phyloP scores from a whole-genome alignment of 768 basidiomycete species.

The Serendipita sp. region DNA sequence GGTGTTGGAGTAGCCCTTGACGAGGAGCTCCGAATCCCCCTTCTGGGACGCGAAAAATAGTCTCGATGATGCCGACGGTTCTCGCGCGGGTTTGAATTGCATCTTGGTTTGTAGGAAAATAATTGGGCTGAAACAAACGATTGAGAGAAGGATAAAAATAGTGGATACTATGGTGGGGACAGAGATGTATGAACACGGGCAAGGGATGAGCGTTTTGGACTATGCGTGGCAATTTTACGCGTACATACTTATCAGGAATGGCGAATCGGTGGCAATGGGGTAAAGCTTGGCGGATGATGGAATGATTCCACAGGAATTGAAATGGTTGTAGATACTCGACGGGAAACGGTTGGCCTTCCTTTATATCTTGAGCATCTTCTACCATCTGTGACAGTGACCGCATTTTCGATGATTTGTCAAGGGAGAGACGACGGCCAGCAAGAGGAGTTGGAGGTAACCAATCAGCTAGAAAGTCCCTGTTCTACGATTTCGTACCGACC shows the following conservation, averaged over 20 bases:
- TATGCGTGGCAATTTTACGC: too few relatives aligned
- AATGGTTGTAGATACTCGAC: conserved; percentile 48
- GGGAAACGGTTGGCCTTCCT: conserved; percentile 73
- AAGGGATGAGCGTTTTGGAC: too few relatives aligned
- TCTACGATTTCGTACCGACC: background rate
- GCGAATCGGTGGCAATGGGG: conserved; percentile 81
- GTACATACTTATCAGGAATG: conserved; percentile 72
- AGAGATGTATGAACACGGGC: background rate
- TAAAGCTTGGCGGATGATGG: conserved; percentile 59
- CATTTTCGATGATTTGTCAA: background rate
- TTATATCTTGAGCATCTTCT: conserved; percentile 51
- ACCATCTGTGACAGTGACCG: too few relatives aligned
- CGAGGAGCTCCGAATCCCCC: conserved; percentile 20
- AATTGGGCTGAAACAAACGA: conserved; percentile 58
- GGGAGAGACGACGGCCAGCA: background rate
- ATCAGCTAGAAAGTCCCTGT: background rate
- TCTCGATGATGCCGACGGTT: conserved; percentile 85
- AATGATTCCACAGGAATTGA: conserved; percentile 59
- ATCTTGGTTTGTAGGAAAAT: conserved; percentile 68
- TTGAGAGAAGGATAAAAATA: conserved; percentile 73
- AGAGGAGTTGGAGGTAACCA: background rate
- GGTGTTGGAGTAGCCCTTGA: too few relatives aligned
- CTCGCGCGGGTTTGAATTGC: conserved; percentile 75
- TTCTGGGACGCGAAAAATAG: conserved; percentile 38
- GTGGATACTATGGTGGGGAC: conserved; percentile 28